phyloP scores from a whole-genome alignment of 345 rosid genomes.

The Hibiscus syriacus region DNA sequence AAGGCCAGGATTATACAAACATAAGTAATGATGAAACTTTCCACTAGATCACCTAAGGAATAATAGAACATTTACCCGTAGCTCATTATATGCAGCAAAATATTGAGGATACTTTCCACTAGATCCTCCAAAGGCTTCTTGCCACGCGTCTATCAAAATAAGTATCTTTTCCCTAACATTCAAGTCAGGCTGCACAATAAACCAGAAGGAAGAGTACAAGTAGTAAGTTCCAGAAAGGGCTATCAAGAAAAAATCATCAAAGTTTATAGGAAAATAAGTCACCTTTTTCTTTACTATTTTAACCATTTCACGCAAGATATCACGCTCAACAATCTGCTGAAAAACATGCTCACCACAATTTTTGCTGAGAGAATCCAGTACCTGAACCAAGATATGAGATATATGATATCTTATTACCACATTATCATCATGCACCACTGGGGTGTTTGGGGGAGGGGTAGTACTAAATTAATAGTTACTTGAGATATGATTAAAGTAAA shows the following conservation, averaged over 20 bases:
- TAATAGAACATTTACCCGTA: constrained; percentile 30
- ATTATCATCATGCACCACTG: not conserved
- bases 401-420: not conserved
- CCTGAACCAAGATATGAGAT: constrained; percentile 31
- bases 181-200: constrained; percentile 74
- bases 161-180: constrained; percentile 91
- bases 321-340: constrained; percentile 86
- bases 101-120: constrained; percentile 86
- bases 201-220: not conserved
- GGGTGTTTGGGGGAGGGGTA: not conserved
- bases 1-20: not conserved
- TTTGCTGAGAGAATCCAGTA: constrained; percentile 88
- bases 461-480: not conserved
- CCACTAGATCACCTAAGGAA: constrained; percentile 54
- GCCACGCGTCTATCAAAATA: constrained; percentile 43
- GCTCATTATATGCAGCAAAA: constrained; percentile 74
- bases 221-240: not conserved
- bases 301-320: constrained; percentile 92
- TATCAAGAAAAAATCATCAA: constrained; percentile 2
- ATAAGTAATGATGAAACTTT: constrained; percentile 69
- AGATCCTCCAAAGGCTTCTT: constrained; percentile 73
- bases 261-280: constrained; percentile 9
- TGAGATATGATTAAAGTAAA: not conserved
- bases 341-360: constrained; percentile 82
- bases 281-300: constrained; percentile 98